Percentiles rank a stretch among this genome's conserved stretches.
Conservation (phyloP, 164 flowering plant genomes). For the Umbilicus rupestris region DNA sequence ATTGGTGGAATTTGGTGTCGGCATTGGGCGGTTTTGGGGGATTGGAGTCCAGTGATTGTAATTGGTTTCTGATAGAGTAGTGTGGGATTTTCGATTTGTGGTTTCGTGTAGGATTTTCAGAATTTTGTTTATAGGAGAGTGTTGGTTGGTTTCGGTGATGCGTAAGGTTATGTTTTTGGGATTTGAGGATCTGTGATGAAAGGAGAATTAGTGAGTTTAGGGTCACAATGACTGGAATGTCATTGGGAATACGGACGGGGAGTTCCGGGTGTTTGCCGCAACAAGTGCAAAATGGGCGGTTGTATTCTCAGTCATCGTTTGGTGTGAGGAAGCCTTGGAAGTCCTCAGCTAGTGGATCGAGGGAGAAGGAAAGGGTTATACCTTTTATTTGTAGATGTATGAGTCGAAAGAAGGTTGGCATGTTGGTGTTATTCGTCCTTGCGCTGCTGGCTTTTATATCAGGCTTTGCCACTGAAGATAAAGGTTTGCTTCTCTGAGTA, state of each 20-base stretch:
- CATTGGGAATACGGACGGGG: slow-evolving; percentile 63
- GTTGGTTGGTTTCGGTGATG: neutral
- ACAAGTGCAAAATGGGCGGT: slow-evolving; percentile 23
- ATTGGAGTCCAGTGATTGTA: neutral
- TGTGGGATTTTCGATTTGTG: neutral
- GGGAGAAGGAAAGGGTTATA: slow-evolving; percentile 54
- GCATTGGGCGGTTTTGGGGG: neutral
- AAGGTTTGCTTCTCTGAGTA: slow-evolving; percentile 28
- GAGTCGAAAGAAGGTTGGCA: slow-evolving; percentile 45
- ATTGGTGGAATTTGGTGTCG: neutral
- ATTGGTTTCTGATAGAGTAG: neutral
- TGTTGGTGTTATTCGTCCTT: slow-evolving; percentile 39
- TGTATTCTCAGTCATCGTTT: slow-evolving; percentile 20
- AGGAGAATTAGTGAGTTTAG: slow-evolving; percentile 21
- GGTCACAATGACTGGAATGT: slow-evolving; percentile 74
- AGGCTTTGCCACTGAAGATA: slow-evolving; percentile 27
- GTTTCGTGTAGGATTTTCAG: neutral
- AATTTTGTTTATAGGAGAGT: neutral
- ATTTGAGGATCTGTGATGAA: slow-evolving; percentile 36
- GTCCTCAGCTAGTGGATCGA: slow-evolving; percentile 28
- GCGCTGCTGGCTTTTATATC: slow-evolving; percentile 31
- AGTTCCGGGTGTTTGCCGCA: slow-evolving; percentile 77
- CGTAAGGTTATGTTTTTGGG: neutral
- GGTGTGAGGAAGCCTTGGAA: slow-evolving; percentile 39
- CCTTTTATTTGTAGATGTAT: slow-evolving; percentile 31